Conservation (phyloP, 441 rosid genomes). For the Erodium chrysanthum region DNA sequence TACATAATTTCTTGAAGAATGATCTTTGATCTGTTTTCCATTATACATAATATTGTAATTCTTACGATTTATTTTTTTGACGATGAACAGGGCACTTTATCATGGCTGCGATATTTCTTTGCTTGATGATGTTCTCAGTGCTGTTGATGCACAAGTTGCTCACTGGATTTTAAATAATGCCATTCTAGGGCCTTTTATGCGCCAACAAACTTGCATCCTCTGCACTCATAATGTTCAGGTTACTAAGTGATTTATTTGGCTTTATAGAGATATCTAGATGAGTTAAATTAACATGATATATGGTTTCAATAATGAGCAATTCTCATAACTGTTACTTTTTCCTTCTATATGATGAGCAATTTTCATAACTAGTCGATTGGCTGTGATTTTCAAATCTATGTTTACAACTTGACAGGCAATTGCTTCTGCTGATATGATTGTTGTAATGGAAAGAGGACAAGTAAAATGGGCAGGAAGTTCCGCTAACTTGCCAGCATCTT, state of each 20-base stretch:
- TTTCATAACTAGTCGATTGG: background rate
- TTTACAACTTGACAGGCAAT: conserved; percentile 51
- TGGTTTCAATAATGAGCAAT: background rate
- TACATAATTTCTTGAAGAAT: conserved; percentile 13
- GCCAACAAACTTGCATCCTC: conserved; percentile 56
- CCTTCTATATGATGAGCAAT: background rate
- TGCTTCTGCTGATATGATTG: conserved; percentile 64
- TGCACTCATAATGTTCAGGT: conserved; percentile 89
- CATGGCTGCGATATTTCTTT: conserved; percentile 53
- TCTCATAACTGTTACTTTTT: background rate
- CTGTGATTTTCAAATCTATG: conserved; percentile 1
- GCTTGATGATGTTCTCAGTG: conserved; percentile 92
- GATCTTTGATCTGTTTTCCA: conserved; percentile 14
- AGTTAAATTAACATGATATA: background rate
- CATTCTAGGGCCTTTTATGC: conserved; percentile 58
- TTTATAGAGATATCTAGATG: conserved; percentile 8
- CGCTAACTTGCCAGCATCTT: conserved; percentile 43
- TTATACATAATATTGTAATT: conserved; percentile 9
- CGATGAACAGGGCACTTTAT: conserved; percentile 64
- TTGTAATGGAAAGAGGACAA: conserved; percentile 74
- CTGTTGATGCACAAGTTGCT: conserved; percentile 92
- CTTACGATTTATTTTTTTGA: conserved; percentile 13
- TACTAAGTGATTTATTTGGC: conserved; percentile 15
- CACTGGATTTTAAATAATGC: conserved; percentile 68
- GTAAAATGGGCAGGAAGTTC: conserved; percentile 76